These are phyloP conservation scores for Logfia minima DNA, from an alignment of 129 eudicot species.

Conservation along the genomic window DNA sequence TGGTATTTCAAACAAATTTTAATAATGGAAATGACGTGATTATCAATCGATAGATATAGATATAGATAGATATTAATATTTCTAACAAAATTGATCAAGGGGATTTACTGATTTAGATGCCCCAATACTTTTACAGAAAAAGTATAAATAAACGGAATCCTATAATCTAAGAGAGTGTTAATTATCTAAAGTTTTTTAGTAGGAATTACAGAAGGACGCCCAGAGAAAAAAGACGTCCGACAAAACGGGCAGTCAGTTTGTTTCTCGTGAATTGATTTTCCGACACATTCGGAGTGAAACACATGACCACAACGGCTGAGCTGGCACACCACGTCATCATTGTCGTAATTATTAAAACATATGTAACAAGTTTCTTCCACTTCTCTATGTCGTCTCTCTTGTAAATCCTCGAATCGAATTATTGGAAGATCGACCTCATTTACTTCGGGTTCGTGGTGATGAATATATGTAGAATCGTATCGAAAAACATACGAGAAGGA, in stretches of 20 bases:
- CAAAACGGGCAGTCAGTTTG: slow-evolving; percentile 23
- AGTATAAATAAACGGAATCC: too few relatives aligned
- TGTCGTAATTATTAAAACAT: slow-evolving; percentile 19
- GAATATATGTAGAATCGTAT: not conserved
- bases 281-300: slow-evolving; percentile 29
- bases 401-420: slow-evolving; percentile 13
- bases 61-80: too few relatives aligned
- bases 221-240: slow-evolving; percentile 1
- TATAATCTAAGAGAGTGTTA: not conserved
- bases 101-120: too few relatives aligned
- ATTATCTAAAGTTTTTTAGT: not conserved
- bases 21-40: too few relatives aligned
- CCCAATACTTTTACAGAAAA: too few relatives aligned
- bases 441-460: not conserved
- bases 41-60: too few relatives aligned
- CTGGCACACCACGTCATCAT: slow-evolving; percentile 29
- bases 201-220: not conserved
- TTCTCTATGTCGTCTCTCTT: slow-evolving; percentile 12
- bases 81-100: too few relatives aligned
- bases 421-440: slow-evolving; percentile 25
- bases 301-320: slow-evolving; percentile 31
- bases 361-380: slow-evolving; percentile 29
- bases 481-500: slow-evolving; percentile 8
- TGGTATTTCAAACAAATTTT: too few relatives aligned
- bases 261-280: slow-evolving; percentile 28